Conservation (phyloP, 2,329 filamentous ascomycete species). For the Tolypocladium album region DNA sequence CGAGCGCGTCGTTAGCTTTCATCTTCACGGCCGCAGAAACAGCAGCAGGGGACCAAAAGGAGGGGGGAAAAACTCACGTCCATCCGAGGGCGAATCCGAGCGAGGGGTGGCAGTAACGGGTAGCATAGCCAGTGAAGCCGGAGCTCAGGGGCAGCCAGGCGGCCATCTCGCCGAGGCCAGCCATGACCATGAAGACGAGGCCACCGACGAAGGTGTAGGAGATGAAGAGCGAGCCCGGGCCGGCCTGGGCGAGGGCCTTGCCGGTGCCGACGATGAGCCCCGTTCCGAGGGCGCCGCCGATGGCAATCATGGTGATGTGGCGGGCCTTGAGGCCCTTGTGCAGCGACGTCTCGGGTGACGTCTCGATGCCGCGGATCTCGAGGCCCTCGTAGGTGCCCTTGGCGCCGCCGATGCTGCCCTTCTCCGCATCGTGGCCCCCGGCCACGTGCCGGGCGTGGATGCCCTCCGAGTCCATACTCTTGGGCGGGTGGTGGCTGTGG, state of each 20-base stretch:
- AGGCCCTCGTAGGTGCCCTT: slow-evolving; percentile 9
- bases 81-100: slow-evolving; percentile 71
- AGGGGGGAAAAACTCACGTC: slow-evolving; percentile 35
- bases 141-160: slow-evolving; percentile 68
- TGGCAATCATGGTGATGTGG: slow-evolving; percentile 53
- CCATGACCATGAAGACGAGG: slow-evolving; percentile 74
- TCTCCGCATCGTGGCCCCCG: slow-evolving; percentile 9
- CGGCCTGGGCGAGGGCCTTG: slow-evolving; percentile 39
- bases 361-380: slow-evolving; percentile 38
- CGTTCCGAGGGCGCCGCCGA: slow-evolving; percentile 65
- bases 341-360: slow-evolving; percentile 33
- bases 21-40: too few relatives aligned
- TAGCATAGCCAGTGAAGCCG: slow-evolving; percentile 74
- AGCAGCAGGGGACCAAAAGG: neutral
- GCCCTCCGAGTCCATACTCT: slow-evolving; percentile 3
- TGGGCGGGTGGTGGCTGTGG: too few relatives aligned
- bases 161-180: slow-evolving; percentile 73
- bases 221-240: slow-evolving; percentile 59
- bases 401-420: slow-evolving; percentile 5
- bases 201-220: slow-evolving; percentile 59
- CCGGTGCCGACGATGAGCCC: slow-evolving; percentile 63
- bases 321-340: slow-evolving; percentile 43
- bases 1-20: neutral
- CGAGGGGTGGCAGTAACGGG: slow-evolving; percentile 69
- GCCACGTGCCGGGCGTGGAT: slow-evolving; percentile 5